Evolutionary conservation across 345 rosid genomes (phyloP).

Genomic region (Euphorbia tirucalli): DNA sequence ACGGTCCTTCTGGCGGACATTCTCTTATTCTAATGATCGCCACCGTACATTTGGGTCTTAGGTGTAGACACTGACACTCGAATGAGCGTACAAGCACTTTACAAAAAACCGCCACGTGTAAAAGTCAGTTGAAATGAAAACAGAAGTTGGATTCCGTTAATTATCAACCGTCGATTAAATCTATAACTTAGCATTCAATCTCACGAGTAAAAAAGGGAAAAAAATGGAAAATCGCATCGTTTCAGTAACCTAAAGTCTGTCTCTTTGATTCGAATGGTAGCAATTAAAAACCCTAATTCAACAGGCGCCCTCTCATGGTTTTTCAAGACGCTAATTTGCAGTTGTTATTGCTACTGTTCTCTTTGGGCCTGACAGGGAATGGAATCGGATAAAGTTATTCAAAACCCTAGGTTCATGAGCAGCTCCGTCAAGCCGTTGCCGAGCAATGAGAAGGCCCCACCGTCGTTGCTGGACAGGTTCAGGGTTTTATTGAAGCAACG

Average conservation of each 20-base stretch:
- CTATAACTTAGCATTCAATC: not conserved
- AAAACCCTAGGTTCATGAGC: constrained; percentile 4
- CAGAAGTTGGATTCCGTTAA: not conserved
- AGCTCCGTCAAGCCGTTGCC: constrained; percentile 1
- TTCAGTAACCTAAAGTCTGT: not conserved
- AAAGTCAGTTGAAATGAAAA: not conserved
- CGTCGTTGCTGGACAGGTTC: constrained; percentile 60
- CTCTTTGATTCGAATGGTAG: not conserved
- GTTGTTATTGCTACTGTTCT: not conserved
- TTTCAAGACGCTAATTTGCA: constrained; percentile 13
- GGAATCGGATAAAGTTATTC: constrained; percentile 12
- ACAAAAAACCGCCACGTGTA: not conserved
- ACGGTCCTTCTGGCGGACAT: not conserved
- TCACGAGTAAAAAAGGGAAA: too few relatives aligned
- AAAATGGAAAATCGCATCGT: not conserved
- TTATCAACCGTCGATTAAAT: not conserved
- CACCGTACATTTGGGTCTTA: not conserved
- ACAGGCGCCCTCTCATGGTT: not conserved
- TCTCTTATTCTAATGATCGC: not conserved
- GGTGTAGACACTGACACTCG: not conserved
- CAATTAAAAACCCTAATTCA: constrained; percentile 10
- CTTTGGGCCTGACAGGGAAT: not conserved
- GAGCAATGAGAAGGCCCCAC: constrained; percentile 42
- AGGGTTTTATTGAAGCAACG: constrained; percentile 64
- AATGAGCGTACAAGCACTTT: not conserved